Conservation (phyloP, 2,329 filamentous ascomycete species). For the Pseudopithomyces maydicus region DNA sequence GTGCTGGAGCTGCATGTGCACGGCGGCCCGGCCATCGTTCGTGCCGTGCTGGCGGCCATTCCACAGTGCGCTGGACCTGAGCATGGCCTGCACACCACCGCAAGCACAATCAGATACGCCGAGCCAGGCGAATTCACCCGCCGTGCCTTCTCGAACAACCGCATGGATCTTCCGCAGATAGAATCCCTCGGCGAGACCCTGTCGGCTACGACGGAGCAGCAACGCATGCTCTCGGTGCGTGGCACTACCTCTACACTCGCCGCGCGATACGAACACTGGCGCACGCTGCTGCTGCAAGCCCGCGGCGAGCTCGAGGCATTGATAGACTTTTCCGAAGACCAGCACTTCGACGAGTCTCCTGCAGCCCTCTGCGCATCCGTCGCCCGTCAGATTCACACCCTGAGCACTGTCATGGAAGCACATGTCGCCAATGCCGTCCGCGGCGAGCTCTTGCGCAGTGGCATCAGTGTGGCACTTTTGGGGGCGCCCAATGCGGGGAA, state of each 20-base stretch:
- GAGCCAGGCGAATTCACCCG: slow-evolving; percentile 95
- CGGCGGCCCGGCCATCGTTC: slow-evolving; percentile 85
- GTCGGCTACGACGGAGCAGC: slow-evolving; percentile 81
- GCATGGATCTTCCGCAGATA: slow-evolving; percentile 84
- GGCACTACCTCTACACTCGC: slow-evolving; percentile 74
- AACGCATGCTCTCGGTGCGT: slow-evolving; percentile 82
- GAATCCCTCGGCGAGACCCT: slow-evolving; percentile 67
- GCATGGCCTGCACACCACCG: slow-evolving; percentile 6
- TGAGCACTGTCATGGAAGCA: slow-evolving; percentile 67
- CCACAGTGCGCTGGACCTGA: slow-evolving; percentile 52
- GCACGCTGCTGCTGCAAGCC: slow-evolving; percentile 74
- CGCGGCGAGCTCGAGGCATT: slow-evolving; percentile 91
- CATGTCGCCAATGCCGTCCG: slow-evolving; percentile 80
- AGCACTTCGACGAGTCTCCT: slow-evolving; percentile 92
- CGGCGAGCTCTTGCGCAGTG: slow-evolving; percentile 81
- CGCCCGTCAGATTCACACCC: slow-evolving; percentile 62
- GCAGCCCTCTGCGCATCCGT: slow-evolving; percentile 73
- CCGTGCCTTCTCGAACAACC: slow-evolving; percentile 84
- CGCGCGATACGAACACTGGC: slow-evolving; percentile 81
- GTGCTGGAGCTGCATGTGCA: slow-evolving; percentile 94
- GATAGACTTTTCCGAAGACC: slow-evolving; percentile 97
- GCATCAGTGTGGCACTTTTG: slow-evolving; percentile 83
- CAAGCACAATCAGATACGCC: slow-evolving; percentile 72
- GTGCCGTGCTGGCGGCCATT: slow-evolving; percentile 81
- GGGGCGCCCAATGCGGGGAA: slow-evolving; percentile 95